Percentiles rank a stretch among this genome's conserved stretches.
These are phyloP conservation scores for Ciborinia camelliae DNA, from an alignment of 2,329 filamentous ascomycete genomes.

Conservation along the genomic window DNA sequence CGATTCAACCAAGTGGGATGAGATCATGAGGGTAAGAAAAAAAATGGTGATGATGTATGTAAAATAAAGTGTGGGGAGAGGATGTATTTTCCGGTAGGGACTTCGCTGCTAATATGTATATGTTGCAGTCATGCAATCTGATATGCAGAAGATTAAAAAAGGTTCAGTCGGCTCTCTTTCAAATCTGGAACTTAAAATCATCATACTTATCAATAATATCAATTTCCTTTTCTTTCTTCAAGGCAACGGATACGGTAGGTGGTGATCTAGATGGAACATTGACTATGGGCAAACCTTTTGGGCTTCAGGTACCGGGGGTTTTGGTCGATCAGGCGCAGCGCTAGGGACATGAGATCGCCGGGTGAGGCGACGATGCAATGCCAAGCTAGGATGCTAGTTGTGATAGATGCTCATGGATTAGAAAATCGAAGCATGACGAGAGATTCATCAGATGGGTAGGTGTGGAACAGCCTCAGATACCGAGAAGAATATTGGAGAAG, in stretches of 20 bases:
- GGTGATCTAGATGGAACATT: neutral
- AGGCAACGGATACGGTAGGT: slow-evolving; percentile 5
- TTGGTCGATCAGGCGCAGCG: slow-evolving; percentile 28
- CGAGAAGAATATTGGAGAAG: neutral
- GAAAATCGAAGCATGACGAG: slow-evolving; percentile 7
- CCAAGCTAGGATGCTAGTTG: slow-evolving; percentile 23
- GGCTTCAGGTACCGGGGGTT: slow-evolving; percentile 14
- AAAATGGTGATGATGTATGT: slow-evolving; percentile 7
- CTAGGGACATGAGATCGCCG: slow-evolving; percentile 30
- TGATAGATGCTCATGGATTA: slow-evolving; percentile 13
- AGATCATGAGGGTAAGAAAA: neutral
- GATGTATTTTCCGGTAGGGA: slow-evolving; percentile 15
- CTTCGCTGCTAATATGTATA: slow-evolving; percentile 16
- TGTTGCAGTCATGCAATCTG: slow-evolving; percentile 3
- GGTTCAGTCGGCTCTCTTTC: neutral
- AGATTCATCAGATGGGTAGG: neutral
- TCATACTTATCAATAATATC: slow-evolving; percentile 12
- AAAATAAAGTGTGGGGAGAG: slow-evolving; percentile 17
- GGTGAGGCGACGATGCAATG: slow-evolving; percentile 31
- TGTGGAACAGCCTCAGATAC: neutral
- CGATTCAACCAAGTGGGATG: neutral
- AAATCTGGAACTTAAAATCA: slow-evolving; percentile 5
- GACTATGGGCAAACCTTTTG: slow-evolving; percentile 18
- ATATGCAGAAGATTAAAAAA: slow-evolving; percentile 3
- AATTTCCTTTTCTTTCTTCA: slow-evolving; percentile 13